Evolutionary conservation across 768 basidiomycete species (phyloP).

Genomic region (Cyathus striatus): DNA sequence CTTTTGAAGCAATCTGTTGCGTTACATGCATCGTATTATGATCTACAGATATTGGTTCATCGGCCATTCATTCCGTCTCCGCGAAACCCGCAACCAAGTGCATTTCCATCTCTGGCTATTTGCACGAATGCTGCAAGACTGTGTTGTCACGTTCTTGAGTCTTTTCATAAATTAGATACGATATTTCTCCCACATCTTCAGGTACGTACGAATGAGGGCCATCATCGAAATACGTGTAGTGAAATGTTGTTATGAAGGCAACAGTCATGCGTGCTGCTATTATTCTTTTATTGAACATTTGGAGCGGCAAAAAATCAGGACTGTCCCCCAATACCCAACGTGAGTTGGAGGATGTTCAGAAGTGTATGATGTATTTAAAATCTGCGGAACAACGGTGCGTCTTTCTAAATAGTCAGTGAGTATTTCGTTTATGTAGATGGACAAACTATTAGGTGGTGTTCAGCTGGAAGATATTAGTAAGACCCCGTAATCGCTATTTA

Average conservation of each 20-base stretch:
- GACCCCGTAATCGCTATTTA: constrained; percentile 1
- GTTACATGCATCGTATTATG: constrained; percentile 40
- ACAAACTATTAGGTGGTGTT: constrained; percentile 29
- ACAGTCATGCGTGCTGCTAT: constrained; percentile 36
- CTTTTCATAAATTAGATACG: constrained; percentile 27
- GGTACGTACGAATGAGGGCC: constrained; percentile 17
- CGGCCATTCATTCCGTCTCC: constrained; percentile 73
- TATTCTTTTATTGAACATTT: constrained; percentile 61
- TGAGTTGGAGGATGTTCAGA: constrained; percentile 56
- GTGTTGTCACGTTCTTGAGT: constrained; percentile 65
- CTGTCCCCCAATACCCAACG: constrained; percentile 38
- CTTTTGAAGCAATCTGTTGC: constrained; percentile 55
- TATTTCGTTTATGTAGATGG: background rate
- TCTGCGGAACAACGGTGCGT: constrained; percentile 32
- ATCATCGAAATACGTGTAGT: constrained; percentile 4
- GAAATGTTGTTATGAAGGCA: too few relatives aligned
- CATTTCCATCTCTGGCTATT: constrained; percentile 67
- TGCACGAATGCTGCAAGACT: constrained; percentile 81
- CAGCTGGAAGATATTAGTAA: constrained; percentile 36
- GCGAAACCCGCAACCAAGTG: constrained; percentile 32
- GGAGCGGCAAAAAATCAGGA: constrained; percentile 51
- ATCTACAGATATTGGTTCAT: constrained; percentile 69
- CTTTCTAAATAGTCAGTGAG: background rate
- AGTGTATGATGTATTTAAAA: constrained; percentile 50
- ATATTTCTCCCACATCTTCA: constrained; percentile 29